Percentiles rank a stretch among this genome's conserved stretches.
Conservation (phyloP, 2,329 filamentous ascomycete genomes). For the Camillea tinctor region DNA sequence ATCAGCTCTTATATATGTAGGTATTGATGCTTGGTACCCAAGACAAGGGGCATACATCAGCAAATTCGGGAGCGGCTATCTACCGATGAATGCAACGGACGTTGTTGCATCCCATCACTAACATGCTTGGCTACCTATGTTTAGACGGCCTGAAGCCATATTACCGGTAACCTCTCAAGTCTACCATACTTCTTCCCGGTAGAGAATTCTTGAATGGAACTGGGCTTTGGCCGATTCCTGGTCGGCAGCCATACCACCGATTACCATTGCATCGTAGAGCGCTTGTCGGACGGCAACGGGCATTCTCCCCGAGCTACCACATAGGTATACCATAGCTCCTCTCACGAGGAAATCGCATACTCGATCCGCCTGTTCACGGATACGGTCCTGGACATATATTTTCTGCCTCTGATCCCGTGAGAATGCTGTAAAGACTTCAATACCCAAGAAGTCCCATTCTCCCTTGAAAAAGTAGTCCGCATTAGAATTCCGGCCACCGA, state of each 20-base stretch:
- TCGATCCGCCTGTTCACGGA: slow-evolving; percentile 41
- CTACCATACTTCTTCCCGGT: slow-evolving; percentile 63
- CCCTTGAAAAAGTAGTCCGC: slow-evolving; percentile 80
- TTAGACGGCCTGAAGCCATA: neutral
- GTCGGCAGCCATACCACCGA: slow-evolving; percentile 33
- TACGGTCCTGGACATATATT: slow-evolving; percentile 56
- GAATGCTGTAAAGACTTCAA: slow-evolving; percentile 64
- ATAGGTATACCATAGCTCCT: slow-evolving; percentile 50
- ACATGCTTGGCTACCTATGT: neutral
- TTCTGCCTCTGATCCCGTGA: slow-evolving; percentile 64
- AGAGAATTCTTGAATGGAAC: slow-evolving; percentile 33
- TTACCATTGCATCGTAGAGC: slow-evolving; percentile 48
- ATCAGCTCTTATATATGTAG: no score
- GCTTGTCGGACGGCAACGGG: slow-evolving; percentile 53
- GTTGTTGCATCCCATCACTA: neutral
- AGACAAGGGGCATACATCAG: no score
- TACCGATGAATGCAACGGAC: neutral
- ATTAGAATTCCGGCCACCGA: slow-evolving; percentile 72
- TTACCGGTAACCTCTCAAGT: neutral
- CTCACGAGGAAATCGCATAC: slow-evolving; percentile 39
- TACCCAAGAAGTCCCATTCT: slow-evolving; percentile 63
- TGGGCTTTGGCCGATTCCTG: slow-evolving; percentile 39
- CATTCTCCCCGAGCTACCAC: slow-evolving; percentile 59
- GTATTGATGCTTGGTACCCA: no score
- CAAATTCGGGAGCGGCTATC: no score